Percentiles rank a stretch among this genome's conserved stretches.
Conservation (phyloP, 2,329 filamentous ascomycete species). For the Ilyonectria destructans region DNA sequence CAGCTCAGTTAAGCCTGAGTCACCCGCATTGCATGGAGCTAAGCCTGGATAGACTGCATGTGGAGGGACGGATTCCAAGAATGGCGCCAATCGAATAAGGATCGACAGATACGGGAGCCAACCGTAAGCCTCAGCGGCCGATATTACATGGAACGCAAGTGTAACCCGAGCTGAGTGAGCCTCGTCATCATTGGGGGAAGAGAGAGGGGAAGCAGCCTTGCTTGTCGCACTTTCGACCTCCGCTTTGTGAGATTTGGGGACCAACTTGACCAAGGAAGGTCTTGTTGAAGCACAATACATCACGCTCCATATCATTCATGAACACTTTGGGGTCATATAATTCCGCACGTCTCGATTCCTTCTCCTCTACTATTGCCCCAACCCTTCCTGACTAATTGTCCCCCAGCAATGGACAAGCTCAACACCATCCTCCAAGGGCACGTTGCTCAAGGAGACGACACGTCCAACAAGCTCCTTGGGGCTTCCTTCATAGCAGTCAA, state of each 20-base stretch:
- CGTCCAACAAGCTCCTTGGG: conserved; percentile 55
- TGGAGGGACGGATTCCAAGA: neutral
- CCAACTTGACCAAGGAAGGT: neutral
- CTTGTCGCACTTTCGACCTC: neutral
- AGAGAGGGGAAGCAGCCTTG: conserved; percentile 2
- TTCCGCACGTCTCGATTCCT: neutral
- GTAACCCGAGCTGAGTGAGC: neutral
- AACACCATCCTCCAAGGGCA: conserved; percentile 51
- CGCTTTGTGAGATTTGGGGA: neutral
- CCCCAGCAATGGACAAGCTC: conserved; percentile 48
- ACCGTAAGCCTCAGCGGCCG: neutral
- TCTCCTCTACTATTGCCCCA: neutral
- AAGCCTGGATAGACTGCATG: conserved; percentile 4
- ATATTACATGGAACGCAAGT: too few relatives aligned
- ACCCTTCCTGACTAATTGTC: neutral
- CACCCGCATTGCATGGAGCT: conserved; percentile 22
- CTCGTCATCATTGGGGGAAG: conserved; percentile 3
- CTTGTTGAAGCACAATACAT: neutral
- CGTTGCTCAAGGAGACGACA: conserved; percentile 50
- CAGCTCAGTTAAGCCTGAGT: conserved; percentile 7
- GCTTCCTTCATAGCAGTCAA: conserved; percentile 56
- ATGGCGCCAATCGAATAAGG: neutral
- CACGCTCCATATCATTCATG: neutral
- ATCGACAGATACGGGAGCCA: neutral
- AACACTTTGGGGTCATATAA: neutral